Conservation (phyloP, 805 yeast species). For the Pichia sporocuriosa region DNA sequence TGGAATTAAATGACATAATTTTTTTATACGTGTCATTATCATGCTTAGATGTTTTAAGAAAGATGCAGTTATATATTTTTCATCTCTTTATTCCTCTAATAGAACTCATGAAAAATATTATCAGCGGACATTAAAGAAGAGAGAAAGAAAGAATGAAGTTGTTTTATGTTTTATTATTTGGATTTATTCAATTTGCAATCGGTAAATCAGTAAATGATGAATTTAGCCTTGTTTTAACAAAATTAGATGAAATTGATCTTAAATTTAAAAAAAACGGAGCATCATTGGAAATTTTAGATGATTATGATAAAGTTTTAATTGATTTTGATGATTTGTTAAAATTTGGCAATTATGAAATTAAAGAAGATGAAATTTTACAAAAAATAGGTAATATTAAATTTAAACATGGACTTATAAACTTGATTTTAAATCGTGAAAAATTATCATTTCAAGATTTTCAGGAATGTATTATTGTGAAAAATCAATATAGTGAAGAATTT, state of each 20-base stretch:
- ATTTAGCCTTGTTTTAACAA: slow-evolving; percentile 1
- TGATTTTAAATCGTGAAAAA: slow-evolving; percentile 47
- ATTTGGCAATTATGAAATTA: neutral
- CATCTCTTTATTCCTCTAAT: too few relatives aligned
- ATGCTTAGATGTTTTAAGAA: too few relatives aligned
- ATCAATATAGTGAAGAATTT: slow-evolving; percentile 28
- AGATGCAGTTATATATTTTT: too few relatives aligned
- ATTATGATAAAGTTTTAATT: slow-evolving; percentile 14
- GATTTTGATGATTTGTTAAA: neutral
- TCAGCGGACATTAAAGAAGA: too few relatives aligned
- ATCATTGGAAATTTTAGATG: slow-evolving; percentile 24
- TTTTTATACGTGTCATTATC: too few relatives aligned
- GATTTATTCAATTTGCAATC: neutral
- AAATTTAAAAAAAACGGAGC: slow-evolving; percentile 24
- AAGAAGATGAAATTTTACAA: neutral
- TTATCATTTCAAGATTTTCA: slow-evolving; percentile 49
- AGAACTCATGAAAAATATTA: too few relatives aligned
- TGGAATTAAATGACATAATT: too few relatives aligned
- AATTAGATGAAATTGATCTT: slow-evolving; percentile 9
- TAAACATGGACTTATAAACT: slow-evolving; percentile 55
- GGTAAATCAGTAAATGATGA: neutral
- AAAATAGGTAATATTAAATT: slow-evolving; percentile 41
- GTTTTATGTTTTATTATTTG: neutral
- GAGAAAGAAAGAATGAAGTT: neutral
- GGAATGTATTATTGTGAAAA: slow-evolving; percentile 26